These are phyloP conservation scores for Aspergillus chevalieri DNA, from an alignment of 2,329 filamentous ascomycete species.

Conservation along the genomic window DNA sequence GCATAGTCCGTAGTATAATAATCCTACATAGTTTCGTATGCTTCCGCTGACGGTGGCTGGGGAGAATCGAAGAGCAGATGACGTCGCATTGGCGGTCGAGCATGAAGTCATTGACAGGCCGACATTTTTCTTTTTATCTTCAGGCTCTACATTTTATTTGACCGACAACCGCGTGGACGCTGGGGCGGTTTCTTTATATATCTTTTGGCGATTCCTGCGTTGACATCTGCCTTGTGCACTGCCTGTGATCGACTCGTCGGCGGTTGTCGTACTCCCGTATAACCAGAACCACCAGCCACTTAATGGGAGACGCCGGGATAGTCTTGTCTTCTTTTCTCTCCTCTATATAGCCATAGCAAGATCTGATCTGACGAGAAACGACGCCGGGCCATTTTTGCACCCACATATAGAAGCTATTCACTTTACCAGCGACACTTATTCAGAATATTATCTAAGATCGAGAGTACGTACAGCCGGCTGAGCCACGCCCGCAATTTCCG, in stretches of 20 bases:
- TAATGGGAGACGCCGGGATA: too few relatives aligned
- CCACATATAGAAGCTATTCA: not conserved
- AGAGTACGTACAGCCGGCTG: slow-evolving; percentile 2
- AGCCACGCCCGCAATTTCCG: slow-evolving; percentile 14
- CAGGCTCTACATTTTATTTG: not conserved
- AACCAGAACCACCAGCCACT: too few relatives aligned
- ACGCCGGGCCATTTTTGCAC: not conserved
- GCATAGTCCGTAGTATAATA: too few relatives aligned
- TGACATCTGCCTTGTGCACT: too few relatives aligned
- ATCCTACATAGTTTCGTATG: too few relatives aligned
- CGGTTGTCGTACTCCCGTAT: too few relatives aligned
- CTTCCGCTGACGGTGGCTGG: not conserved
- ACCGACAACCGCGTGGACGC: too few relatives aligned
- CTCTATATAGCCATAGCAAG: too few relatives aligned
- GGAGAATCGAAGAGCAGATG: not conserved
- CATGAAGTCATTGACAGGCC: not conserved
- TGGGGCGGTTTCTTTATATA: not conserved
- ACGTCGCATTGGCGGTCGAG: not conserved
- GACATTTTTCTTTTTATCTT: not conserved
- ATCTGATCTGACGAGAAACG: not conserved
- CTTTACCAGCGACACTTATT: not conserved
- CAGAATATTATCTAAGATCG: not conserved
- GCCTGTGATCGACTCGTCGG: too few relatives aligned
- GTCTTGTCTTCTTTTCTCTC: too few relatives aligned
- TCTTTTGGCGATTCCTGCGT: too few relatives aligned